phyloP scores from a whole-genome alignment of 2,329 filamentous ascomycete species.

The Alternaria ventricosa region DNA sequence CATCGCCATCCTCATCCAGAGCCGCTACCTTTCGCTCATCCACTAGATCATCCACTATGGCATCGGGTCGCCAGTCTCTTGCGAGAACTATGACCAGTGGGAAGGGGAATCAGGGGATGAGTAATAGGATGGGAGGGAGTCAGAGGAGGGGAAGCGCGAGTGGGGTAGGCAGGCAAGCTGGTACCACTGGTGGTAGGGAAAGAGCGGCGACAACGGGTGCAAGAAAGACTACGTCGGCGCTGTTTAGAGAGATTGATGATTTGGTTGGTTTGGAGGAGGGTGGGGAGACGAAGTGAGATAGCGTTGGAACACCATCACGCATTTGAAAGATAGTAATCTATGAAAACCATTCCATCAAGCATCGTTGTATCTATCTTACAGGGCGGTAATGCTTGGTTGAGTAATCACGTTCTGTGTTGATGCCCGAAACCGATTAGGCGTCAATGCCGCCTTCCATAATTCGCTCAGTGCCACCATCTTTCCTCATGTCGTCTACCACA shows the following conservation, averaged over 20 bases:
- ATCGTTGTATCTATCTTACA: too few relatives aligned
- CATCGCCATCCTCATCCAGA: not conserved
- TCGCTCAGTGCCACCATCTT: not conserved
- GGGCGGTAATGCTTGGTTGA: not conserved
- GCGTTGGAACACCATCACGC: not conserved
- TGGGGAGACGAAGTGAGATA: not conserved
- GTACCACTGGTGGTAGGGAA: not conserved
- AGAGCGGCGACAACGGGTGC: not conserved
- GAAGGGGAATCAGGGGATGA: conserved; percentile 20
- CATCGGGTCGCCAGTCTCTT: conserved; percentile 13
- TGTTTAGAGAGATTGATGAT: conserved; percentile 39
- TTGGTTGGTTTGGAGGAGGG: conserved; percentile 22
- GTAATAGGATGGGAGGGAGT: conserved; percentile 6
- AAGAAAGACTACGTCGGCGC: conserved; percentile 32
- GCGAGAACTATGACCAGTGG: conserved; percentile 32
- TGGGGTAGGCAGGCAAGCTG: not conserved
- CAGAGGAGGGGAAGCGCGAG: not conserved
- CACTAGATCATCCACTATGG: not conserved
- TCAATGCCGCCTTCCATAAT: not conserved
- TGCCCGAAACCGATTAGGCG: not conserved
- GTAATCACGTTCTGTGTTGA: not conserved
- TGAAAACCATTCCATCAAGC: too few relatives aligned
- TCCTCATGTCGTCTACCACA: not conserved
- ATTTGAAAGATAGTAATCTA: too few relatives aligned
- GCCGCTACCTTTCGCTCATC: not conserved